phyloP scores from a whole-genome alignment of 2,329 filamentous ascomycete species.

The Aspergillus pseudoviridinutans region DNA sequence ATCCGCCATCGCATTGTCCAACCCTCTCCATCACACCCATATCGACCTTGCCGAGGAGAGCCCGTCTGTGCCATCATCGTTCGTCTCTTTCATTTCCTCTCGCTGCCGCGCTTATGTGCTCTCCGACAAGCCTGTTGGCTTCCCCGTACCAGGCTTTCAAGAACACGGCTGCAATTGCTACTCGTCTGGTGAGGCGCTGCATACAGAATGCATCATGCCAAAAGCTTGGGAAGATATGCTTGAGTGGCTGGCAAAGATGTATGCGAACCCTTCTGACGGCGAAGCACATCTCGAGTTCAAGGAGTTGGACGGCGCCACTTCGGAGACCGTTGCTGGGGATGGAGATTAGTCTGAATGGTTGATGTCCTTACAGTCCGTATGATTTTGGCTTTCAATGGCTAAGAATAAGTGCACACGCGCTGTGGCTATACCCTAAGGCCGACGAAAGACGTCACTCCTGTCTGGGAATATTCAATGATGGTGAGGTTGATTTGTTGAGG shows the following conservation, averaged over 20 bases:
- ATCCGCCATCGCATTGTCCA: constrained; percentile 37
- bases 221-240: constrained; percentile 53
- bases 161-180: constrained; percentile 64
- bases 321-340: not conserved
- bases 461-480: no score
- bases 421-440: no score
- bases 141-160: constrained; percentile 51
- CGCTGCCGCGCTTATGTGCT: constrained; percentile 59
- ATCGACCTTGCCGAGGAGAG: constrained; percentile 22
- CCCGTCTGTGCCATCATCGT: constrained; percentile 8
- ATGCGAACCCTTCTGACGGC: constrained; percentile 39
- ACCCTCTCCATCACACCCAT: constrained; percentile 32
- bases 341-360: not conserved
- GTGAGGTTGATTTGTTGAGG: no score
- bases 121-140: constrained; percentile 50
- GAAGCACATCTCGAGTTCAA: constrained; percentile 33
- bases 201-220: constrained; percentile 62
- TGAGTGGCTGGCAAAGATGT: constrained; percentile 58
- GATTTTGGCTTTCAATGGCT: no score
- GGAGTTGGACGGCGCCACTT: constrained; percentile 10
- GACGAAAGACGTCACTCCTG: no score
- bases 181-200: constrained; percentile 59
- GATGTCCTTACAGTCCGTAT: no score
- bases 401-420: no score
- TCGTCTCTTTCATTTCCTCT: constrained; percentile 41